A percentile compares a stretch with the other conserved stretches of the same genome.
Conservation (phyloP, 2,329 filamentous ascomycete species). For the Trichoderma gracile region DNA sequence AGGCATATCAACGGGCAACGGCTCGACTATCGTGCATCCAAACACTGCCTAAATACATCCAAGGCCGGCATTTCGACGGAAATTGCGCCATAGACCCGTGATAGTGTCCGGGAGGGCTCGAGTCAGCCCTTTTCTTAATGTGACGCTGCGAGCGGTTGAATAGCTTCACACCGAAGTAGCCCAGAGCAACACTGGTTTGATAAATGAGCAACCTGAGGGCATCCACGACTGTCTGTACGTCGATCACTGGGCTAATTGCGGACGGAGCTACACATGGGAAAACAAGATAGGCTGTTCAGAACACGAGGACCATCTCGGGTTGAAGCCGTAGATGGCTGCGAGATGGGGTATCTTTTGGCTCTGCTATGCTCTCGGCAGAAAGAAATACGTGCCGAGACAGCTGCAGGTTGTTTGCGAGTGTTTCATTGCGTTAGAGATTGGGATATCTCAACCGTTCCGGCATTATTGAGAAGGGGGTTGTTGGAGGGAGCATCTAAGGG, state of each 20-base stretch:
- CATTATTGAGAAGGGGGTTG: neutral
- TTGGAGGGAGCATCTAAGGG: neutral
- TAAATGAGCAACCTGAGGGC: neutral
- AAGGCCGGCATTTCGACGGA: neutral
- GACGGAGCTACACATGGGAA: neutral
- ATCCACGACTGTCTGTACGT: neutral
- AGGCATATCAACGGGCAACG: neutral
- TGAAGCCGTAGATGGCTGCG: neutral
- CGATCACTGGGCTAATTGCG: neutral
- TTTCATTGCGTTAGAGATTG: neutral
- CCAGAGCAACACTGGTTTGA: neutral
- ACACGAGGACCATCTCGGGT: neutral
- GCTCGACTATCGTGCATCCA: neutral
- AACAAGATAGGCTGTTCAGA: neutral
- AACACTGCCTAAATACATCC: neutral
- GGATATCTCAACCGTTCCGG: neutral
- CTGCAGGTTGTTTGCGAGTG: neutral
- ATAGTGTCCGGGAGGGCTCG: neutral
- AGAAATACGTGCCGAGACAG: slow-evolving; percentile 11
- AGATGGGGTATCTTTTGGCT: neutral
- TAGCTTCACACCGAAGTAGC: neutral
- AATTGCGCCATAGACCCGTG: neutral
- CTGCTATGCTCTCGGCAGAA: neutral
- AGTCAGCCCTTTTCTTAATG: neutral
- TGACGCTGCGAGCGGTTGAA: neutral